phyloP scores from a whole-genome alignment of 192 early-diverging fungal species.

The Pilaira anomala region DNA sequence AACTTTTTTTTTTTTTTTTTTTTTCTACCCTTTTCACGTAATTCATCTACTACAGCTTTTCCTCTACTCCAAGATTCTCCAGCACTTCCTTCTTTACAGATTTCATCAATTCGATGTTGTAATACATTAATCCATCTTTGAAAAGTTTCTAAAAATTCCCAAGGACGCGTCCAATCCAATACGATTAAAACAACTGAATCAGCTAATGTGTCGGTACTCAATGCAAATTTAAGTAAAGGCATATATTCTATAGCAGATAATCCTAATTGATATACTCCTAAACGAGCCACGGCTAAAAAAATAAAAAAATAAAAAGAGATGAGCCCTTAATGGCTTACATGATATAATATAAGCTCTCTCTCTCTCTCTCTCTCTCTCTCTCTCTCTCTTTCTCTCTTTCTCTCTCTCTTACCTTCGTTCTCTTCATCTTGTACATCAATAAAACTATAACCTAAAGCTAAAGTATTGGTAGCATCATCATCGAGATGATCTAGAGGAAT shows the following conservation, averaged over 20 bases:
- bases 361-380: background rate
- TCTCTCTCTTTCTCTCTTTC: background rate
- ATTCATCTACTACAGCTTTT: conserved; percentile 65
- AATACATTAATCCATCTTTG: conserved; percentile 78
- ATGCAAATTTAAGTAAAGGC: conserved; percentile 67
- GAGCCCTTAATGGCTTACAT: no score
- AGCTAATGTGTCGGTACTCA: conserved; percentile 61
- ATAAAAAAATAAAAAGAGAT: conserved; percentile 5
- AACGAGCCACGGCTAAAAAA: conserved; percentile 53
- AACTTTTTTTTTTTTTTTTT: background rate
- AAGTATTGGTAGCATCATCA: conserved; percentile 11
- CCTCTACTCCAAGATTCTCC: conserved; percentile 59
- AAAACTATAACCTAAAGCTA: conserved; percentile 80
- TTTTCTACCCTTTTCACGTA: conserved; percentile 58
- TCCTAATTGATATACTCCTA: conserved; percentile 81
- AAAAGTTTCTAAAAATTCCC: conserved; percentile 79
- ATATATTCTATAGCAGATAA: conserved; percentile 63
- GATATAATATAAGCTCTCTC: background rate
- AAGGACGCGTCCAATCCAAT: conserved; percentile 90
- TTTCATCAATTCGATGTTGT: conserved; percentile 49
- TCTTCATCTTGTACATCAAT: conserved; percentile 88
- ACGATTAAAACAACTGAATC: conserved; percentile 70
- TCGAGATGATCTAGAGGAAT: conserved; percentile 19
- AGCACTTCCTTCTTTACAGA: conserved; percentile 50
- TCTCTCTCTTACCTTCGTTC: conserved; percentile 68